Evolutionary conservation across 257 asterid species (phyloP).

Genomic region (Ballota nigra): DNA sequence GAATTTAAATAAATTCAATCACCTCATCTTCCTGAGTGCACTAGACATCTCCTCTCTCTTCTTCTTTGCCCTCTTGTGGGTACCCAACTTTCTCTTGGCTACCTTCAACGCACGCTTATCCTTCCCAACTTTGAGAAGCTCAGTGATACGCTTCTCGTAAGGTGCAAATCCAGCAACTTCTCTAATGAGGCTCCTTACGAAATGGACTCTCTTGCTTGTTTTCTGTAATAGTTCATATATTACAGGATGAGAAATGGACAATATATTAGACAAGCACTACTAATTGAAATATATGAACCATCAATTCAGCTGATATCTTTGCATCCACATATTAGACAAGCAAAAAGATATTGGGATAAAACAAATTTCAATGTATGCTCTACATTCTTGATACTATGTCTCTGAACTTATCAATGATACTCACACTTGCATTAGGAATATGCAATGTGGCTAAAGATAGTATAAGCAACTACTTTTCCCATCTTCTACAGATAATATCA

Average conservation of each 20-base stretch:
- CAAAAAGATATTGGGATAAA: not conserved
- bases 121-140: constrained; percentile 56
- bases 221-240: constrained; percentile 25
- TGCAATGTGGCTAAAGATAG: not conserved
- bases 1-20: not conserved
- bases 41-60: constrained; percentile 76
- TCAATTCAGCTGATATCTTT: not conserved
- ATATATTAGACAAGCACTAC: not conserved
- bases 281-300: not conserved
- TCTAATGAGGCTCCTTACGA: constrained; percentile 47
- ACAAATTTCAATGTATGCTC: not conserved
- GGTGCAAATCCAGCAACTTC: constrained; percentile 68
- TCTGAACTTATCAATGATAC: not conserved
- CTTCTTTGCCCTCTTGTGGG: constrained; percentile 71
- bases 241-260: not conserved
- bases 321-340: not conserved
- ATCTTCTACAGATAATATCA: not conserved
- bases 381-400: not conserved
- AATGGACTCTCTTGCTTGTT: constrained; percentile 56
- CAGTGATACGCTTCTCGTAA: constrained; percentile 62
- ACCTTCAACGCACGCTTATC: constrained; percentile 61
- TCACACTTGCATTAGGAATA: not conserved
- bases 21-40: constrained; percentile 73
- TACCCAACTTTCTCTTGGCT: constrained; percentile 62
- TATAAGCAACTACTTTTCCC: not conserved